phyloP scores from a whole-genome alignment of 352 stramenopile genomes.

The Globisporangium paddicum region DNA sequence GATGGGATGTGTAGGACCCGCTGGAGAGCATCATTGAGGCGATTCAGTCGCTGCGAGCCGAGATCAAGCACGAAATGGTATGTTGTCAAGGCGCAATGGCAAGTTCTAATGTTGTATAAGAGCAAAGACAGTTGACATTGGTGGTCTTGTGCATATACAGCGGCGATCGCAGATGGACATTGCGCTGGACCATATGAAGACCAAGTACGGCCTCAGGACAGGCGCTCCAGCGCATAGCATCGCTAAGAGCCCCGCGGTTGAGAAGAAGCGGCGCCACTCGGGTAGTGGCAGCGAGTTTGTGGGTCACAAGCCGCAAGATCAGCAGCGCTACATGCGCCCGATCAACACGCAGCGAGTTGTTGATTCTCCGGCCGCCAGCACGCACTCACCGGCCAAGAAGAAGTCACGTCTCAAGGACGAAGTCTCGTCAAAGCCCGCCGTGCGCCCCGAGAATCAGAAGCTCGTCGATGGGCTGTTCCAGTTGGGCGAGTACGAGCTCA shows the following conservation, averaged over 20 bases:
- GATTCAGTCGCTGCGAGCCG: conserved; percentile 28
- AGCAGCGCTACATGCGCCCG: conserved; percentile 16
- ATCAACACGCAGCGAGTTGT: neutral
- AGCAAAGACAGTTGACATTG: neutral
- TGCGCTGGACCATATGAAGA: conserved; percentile 33
- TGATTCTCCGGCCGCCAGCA: neutral
- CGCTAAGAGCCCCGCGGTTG: neutral
- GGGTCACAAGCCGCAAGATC: neutral
- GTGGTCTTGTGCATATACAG: conserved; percentile 10
- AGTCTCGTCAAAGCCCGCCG: conserved; percentile 31
- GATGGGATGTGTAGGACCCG: conserved; percentile 21
- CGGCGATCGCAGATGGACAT: conserved; percentile 29
- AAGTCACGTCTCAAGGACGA: conserved; percentile 37
- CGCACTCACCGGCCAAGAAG: conserved; percentile 25
- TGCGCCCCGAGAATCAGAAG: conserved; percentile 40
- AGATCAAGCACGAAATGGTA: conserved; percentile 39
- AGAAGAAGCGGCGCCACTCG: neutral
- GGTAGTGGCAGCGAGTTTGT: neutral
- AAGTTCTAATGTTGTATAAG: too few species aligned
- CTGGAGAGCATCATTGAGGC: conserved; percentile 37
- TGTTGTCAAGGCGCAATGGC: conserved; percentile 1
- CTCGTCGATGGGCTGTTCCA: conserved; percentile 56
- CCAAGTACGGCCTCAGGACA: conserved; percentile 21
- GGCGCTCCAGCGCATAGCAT: conserved; percentile 1
- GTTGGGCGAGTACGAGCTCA: conserved; percentile 55